Conservation (phyloP, 441 rosid species). For the Corymbia citriodora region DNA sequence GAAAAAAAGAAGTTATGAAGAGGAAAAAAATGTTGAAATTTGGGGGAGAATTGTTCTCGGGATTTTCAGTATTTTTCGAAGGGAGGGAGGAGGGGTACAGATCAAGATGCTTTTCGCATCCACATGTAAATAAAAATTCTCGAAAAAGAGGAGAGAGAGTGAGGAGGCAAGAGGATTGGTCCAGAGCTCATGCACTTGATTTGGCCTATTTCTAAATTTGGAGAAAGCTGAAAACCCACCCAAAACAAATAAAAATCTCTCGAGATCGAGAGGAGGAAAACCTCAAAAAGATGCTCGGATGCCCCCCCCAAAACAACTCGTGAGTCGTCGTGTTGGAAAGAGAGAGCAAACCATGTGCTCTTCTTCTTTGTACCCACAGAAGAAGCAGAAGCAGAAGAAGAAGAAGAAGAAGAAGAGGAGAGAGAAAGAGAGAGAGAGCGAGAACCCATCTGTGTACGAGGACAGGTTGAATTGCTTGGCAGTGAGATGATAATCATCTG, state of each 20-base stretch:
- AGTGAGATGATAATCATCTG: not conserved
- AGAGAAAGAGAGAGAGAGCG: slow-evolving; percentile 15
- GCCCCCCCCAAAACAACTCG: slow-evolving; percentile 16
- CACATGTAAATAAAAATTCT: not conserved
- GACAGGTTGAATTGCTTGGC: not conserved
- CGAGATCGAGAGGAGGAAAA: not conserved
- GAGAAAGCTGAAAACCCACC: not conserved
- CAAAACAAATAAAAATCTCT: not conserved
- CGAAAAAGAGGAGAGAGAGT: not conserved
- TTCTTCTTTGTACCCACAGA: not conserved
- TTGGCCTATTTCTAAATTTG: slow-evolving; percentile 21
- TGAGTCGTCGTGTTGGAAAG: slow-evolving; percentile 33
- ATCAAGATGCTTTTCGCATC: not conserved
- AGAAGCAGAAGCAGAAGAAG: not conserved
- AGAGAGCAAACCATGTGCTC: slow-evolving; percentile 30
- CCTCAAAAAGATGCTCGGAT: slow-evolving; percentile 24
- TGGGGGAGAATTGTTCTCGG: slow-evolving; percentile 18
- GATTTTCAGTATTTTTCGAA: slow-evolving; percentile 21
- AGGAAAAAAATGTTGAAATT: not conserved
- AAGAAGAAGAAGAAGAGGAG: not conserved
- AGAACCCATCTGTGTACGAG: not conserved
- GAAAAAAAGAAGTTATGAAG: not conserved
- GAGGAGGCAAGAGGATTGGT: slow-evolving; percentile 16
- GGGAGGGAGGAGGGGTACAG: slow-evolving; percentile 9
- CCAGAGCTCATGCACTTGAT: slow-evolving; percentile 32